Evolutionary conservation across 192 early-diverging fungal genomes (phyloP).

Genomic region (Coemansia aciculifera): DNA sequence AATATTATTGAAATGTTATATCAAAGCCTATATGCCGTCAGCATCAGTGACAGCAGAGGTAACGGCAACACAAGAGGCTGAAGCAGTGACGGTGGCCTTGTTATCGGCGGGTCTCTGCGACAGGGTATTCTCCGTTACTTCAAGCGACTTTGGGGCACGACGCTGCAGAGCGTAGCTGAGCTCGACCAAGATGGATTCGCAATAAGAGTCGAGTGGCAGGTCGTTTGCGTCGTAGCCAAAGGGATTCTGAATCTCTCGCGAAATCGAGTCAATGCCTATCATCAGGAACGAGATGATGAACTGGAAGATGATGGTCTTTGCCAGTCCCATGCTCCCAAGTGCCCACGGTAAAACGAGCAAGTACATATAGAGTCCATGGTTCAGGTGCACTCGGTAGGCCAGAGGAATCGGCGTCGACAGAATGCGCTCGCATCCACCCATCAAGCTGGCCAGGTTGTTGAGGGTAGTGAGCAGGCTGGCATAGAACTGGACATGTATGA

Average conservation of each 20-base stretch:
- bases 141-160: conserved; percentile 30
- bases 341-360: conserved; percentile 82
- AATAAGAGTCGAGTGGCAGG: conserved; percentile 61
- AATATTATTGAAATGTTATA: neutral
- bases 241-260: conserved; percentile 91
- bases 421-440: conserved; percentile 82
- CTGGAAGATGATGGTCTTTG: conserved; percentile 67
- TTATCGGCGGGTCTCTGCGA: neutral
- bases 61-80: conserved; percentile 1
- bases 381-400: conserved; percentile 86
- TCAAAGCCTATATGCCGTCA: neutral
- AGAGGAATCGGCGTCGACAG: conserved; percentile 82
- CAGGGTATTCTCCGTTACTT: conserved; percentile 21
- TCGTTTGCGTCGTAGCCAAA: conserved; percentile 84
- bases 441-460: conserved; percentile 57
- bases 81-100: neutral
- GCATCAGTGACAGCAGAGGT: neutral
- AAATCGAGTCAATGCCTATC: conserved; percentile 84
- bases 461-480: conserved; percentile 55
- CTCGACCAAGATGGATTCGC: conserved; percentile 47
- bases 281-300: conserved; percentile 71
- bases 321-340: conserved; percentile 57
- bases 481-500: conserved; percentile 40
- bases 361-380: conserved; percentile 77
- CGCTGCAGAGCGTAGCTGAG: conserved; percentile 35